These are phyloP conservation scores for Massariosphaeria phaeospora DNA, from an alignment of 495 filamentous ascomycete genomes.

Conservation along the genomic window DNA sequence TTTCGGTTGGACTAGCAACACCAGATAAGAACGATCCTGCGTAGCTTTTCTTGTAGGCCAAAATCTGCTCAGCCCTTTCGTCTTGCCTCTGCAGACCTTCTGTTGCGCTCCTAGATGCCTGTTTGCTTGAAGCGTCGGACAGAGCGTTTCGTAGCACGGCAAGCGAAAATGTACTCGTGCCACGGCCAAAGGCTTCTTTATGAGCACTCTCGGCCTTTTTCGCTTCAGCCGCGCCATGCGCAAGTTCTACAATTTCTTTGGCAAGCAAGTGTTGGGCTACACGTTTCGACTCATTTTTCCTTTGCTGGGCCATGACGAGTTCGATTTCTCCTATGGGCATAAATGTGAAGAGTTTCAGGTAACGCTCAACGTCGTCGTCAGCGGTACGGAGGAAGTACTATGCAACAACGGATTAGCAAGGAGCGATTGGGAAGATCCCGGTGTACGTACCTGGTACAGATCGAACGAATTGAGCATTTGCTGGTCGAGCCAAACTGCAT, in stretches of 20 bases:
- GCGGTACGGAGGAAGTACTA: conserved; percentile 80
- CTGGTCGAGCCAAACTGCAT: conserved; percentile 87
- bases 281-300: conserved; percentile 59
- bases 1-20: not conserved
- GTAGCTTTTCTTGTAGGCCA: conserved; percentile 2
- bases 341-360: conserved; percentile 90
- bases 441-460: conserved; percentile 64
- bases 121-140: not conserved
- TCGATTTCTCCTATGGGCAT: conserved; percentile 62
- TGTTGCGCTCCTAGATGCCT: not conserved
- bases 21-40: not conserved
- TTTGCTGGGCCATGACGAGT: conserved; percentile 61
- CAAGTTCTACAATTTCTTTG: conserved; percentile 67
- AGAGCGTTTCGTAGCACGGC: conserved; percentile 20
- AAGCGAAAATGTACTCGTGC: conserved; percentile 12
- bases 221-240: conserved; percentile 55
- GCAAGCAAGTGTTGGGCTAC: conserved; percentile 79
- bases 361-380: conserved; percentile 70
- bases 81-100: not conserved
- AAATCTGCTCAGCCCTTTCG: not conserved
- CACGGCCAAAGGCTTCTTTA: conserved; percentile 25
- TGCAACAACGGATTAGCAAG: not conserved
- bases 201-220: conserved; percentile 25
- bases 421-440: not conserved
- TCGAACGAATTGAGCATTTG: conserved; percentile 77